Base-by-base conservation (phyloP, 139 green algal species). In the Coccomyxa sp. region DNA sequence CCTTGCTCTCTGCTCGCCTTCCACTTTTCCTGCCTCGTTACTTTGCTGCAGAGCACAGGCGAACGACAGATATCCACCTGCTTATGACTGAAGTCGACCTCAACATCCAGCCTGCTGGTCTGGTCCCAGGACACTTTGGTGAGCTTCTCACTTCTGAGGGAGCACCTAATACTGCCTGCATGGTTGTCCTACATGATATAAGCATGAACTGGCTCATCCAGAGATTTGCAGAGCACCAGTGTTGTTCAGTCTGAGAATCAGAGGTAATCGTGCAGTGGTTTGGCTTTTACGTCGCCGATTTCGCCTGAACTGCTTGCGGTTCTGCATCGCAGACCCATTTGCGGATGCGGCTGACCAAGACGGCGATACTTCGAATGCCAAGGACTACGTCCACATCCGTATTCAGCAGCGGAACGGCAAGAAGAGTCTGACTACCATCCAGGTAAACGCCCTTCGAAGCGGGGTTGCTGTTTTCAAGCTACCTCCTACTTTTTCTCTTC, bases 331-430 rank as follows among this genome's bases (percentile, higher is more conserved):
- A 92, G 89, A 93, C 80, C 84, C 89, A 0, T 93, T 93, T 76
- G 80, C 83, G n/a, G 89, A 93, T 84, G 85, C 66, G 28, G 59
- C 38, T 27, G 75, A 31, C 17, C 78, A 74, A 28, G 79, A 87
- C 67, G 79, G 38, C 14, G 71, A 77, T 1, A 77, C 71, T 25
- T 78, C 68, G 10, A 76, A 28, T 63, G 28, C 68, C 58, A 80
- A 85, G 58, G 71, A 92, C 58, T 94, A 93, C 88, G 93, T 99
- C n/a, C 96, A 99, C 85, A 94, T 99, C 28, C 94, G 97, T 63
- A 90, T 99, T 38, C 97, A 99, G 89, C 97, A 98, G 88, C 90
- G 97, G 81, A 99, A 99, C 92, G 97, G 97, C 82, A 93, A 94
- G 76, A 99, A 99, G 89, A 95, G 84, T 31, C 88, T 99, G 92